Evolutionary conservation across 2,329 filamentous ascomycete species (phyloP), one percentile per base, ranked within the genome.

Genomic region (Colletotrichum musae): DNA sequence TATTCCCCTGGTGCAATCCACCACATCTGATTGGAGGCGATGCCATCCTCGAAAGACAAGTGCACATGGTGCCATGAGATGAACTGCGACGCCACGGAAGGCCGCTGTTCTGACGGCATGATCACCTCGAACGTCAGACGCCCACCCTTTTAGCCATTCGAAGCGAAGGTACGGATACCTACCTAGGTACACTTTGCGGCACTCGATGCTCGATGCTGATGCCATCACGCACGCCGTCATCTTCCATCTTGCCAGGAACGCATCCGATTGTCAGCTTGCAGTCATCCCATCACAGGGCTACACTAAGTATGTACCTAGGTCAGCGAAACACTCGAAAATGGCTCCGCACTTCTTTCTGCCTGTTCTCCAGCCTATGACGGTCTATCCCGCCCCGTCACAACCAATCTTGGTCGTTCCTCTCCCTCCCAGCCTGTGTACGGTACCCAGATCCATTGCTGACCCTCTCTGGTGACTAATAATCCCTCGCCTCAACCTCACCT

Each of bases 351-450:
- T 36, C 32, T 47, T 21, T 26, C 18, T 28, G 26, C 9, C 15
- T 16, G 21, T 15, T 15, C 18, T n/a, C 39, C 52, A 24, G 41
- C 51, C 57, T 54, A 54, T 56, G 18, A 32, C 43, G 51, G 15
- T 43, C 43, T 63, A 2, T 63, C 32, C 58, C 58, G 51, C 24
- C 47, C 58, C 58, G 47, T 51, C 58, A 36, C 48, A 26, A 5
- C 59, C 45, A 51, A 63, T 18, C 21, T 51, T 26, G 64, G n/a
- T 26, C 26, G 28, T 12, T 6, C 10, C 32, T 15, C 43, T 18
- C 18, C 21, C 39, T 56, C 64, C 51, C 28, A 16, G 48, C 18
- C n/a, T 24, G 43, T 56, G 28, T 43, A 63, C 51, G 43, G 36
- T 53, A 52, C 52, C 39, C 60, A 58, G 45, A 16, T 3, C 18